Evolutionary conservation across 306 rosid genomes (phyloP).

Genomic region (Sophora flavescens): DNA sequence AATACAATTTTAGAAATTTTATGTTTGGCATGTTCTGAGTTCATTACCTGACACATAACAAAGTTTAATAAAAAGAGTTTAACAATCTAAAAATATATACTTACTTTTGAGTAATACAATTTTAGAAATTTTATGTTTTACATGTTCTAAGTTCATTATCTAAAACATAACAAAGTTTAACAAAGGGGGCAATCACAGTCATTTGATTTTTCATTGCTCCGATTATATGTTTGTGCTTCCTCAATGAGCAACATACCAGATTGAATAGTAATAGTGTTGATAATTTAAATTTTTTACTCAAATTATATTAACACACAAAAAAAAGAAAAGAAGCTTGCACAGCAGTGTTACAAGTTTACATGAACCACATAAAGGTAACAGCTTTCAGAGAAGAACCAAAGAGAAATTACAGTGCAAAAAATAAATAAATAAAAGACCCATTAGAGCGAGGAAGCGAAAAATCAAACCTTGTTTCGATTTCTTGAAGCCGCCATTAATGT

Average conservation of each 20-base stretch:
- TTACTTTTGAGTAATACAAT: no score
- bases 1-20: slow-evolving; percentile 25
- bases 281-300: background rate
- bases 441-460: background rate
- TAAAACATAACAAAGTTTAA: no score
- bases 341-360: no score
- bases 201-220: slow-evolving; percentile 11
- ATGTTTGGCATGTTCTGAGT: slow-evolving; percentile 9
- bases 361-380: slow-evolving; percentile 14
- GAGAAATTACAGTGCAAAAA: background rate
- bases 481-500: slow-evolving; percentile 71
- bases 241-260: slow-evolving; percentile 22
- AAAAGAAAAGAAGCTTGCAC: background rate
- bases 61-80: background rate
- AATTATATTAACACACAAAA: slow-evolving; percentile 3
- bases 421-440: background rate
- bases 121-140: no score
- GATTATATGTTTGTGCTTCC: slow-evolving; percentile 7
- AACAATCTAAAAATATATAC: no score
- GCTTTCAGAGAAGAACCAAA: background rate
- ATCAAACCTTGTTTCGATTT: slow-evolving; percentile 68
- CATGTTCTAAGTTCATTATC: no score
- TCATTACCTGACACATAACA: slow-evolving; percentile 15
- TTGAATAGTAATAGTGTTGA: background rate
- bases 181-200: background rate